Evolutionary conservation across 306 rosid species (phyloP).

Genomic region (Dalbergia cultrata): DNA sequence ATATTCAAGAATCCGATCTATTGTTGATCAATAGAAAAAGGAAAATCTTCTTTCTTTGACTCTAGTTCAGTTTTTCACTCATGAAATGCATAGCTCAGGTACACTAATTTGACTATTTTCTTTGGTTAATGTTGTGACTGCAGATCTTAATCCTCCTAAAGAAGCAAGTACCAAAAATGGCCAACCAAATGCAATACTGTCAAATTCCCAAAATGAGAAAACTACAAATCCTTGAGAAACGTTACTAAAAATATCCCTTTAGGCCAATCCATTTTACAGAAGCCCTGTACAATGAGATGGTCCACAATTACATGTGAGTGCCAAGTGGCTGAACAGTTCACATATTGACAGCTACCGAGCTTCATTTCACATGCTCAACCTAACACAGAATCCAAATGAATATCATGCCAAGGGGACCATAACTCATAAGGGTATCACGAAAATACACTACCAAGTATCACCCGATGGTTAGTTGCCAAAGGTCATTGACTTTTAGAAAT

Average conservation of each 20-base stretch:
- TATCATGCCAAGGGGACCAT: too few species aligned
- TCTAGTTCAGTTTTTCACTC: not conserved
- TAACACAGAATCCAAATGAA: too few species aligned
- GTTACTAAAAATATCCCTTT: too few species aligned
- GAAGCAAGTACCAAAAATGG: conserved; percentile 9
- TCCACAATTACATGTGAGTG: not conserved
- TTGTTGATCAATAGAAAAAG: conserved; percentile 1
- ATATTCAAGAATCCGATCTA: not conserved
- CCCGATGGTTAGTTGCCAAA: too few species aligned
- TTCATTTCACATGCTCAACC: too few species aligned
- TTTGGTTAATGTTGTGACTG: not conserved
- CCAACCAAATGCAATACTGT: conserved; percentile 3
- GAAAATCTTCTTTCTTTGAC: not conserved
- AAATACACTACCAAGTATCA: too few species aligned
- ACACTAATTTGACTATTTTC: not conserved
- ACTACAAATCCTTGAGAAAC: not conserved
- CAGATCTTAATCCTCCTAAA: not conserved
- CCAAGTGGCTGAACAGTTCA: too few species aligned
- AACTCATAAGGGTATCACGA: too few species aligned
- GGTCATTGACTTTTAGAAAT: too few species aligned
- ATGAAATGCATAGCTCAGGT: not conserved
- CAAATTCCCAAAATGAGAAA: conserved; percentile 21
- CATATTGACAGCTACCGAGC: too few species aligned
- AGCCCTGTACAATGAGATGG: not conserved
- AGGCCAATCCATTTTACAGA: too few species aligned